These are phyloP conservation scores for Phytophthora cactorum DNA, from an alignment of 352 stramenopile genomes.

Conservation along the genomic window DNA sequence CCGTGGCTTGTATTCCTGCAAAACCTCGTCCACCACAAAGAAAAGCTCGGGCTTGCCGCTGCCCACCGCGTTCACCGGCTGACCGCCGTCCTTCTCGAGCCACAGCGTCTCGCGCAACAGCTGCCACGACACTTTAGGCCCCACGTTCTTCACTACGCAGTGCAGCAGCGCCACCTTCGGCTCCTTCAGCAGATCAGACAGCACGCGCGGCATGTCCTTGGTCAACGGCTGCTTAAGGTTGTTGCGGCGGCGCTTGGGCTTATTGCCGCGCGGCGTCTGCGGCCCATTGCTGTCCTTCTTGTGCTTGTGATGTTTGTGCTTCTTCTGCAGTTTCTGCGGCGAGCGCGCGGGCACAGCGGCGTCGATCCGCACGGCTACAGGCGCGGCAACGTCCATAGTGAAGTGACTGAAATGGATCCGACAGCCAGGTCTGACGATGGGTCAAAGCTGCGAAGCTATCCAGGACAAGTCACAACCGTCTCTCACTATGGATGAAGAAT, in stretches of 20 bases:
- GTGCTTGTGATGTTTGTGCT: constrained; percentile 7
- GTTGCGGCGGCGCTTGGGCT: constrained; percentile 38
- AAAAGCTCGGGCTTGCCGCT: constrained; percentile 60
- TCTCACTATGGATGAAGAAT: too few species aligned
- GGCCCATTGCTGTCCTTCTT: constrained; percentile 11
- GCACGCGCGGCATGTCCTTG: constrained; percentile 58
- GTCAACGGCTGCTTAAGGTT: constrained; percentile 55
- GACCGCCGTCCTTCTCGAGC: constrained; percentile 67
- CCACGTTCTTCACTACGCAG: constrained; percentile 72
- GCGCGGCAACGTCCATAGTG: constrained; percentile 12
- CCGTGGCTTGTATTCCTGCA: constrained; percentile 50
- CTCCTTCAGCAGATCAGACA: constrained; percentile 66
- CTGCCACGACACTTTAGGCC: constrained; percentile 63
- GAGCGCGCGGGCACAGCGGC: constrained; percentile 5
- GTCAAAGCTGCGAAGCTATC: too few species aligned
- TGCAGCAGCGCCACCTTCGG: constrained; percentile 76
- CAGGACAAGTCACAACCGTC: too few species aligned
- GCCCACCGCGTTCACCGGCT: constrained; percentile 54
- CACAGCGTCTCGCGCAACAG: constrained; percentile 69
- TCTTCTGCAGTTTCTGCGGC: constrained; percentile 10
- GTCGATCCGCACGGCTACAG: constrained; percentile 7
- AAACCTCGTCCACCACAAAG: constrained; percentile 46
- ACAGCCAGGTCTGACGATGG: too few species aligned
- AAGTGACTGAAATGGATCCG: constrained; percentile 7
- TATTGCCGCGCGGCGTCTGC: constrained; percentile 9